Evolutionary conservation across 495 filamentous ascomycete species (phyloP), one percentile per base, ranked within the genome.

Genomic region (Podospora didyma): DNA sequence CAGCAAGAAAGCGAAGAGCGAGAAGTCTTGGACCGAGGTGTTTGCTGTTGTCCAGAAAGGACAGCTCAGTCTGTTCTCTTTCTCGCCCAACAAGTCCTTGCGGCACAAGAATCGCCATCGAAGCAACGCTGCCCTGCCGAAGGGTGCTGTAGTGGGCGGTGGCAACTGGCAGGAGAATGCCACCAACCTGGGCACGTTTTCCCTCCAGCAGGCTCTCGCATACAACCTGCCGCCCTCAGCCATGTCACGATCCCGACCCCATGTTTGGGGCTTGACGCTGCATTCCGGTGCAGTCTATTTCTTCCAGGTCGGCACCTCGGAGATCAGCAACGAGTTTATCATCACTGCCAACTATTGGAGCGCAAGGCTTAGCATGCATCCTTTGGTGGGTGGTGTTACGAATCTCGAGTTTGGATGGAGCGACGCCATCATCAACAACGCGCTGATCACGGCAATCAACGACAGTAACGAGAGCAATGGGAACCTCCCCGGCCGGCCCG

Each of bases 391-490:
- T 23, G 93, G 90, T 58, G 86, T 97, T 64, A 95, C 90, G 73
- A 99, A 97, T 64, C 87, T 97, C 50, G 95, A 99, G 69, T 97
- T 97, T 67, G 94, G 94, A 54, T 97, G 95, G 94, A 88, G 89
- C 53, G 92, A 96, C 46, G 76, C 81, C n/a, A 80, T 96, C 61
- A 85, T 96, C 65, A 93, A 95, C 63, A 81, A 82, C 47, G 84
- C 87, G 11, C 72, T 90, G 34, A 75, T 89, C 49, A 69, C 73
- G 31, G 63, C 73, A 19, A 80, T 86, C 51, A 76, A 77, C 58
- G 75, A 79, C 11, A 60, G 54, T 50, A 76, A 77, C 58, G 75
- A 79, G 12, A 60, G 54, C 45, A 62, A 46, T 14, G 50, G 59
- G 24, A 58, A 62, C 60, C 35, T 64, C 55, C 41, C 49, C 31